Base-by-base conservation (phyloP, 495 filamentous ascomycete genomes). In the Diplogelasinospora grovesii region DNA sequence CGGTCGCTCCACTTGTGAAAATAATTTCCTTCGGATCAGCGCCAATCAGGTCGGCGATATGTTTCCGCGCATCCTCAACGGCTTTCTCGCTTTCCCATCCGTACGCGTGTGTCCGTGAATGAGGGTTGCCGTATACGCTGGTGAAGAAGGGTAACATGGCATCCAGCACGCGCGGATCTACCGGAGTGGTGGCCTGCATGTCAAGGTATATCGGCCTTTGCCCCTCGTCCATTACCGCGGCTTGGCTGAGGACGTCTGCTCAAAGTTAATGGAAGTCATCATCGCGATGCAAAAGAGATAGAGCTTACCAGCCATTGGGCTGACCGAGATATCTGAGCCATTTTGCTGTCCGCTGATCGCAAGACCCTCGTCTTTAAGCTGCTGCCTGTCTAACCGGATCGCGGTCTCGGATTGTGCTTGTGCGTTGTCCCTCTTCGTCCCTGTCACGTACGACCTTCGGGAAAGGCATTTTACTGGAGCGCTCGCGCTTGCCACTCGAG, bases 31-130 rank as follows among this genome's bases (percentile, higher is more conserved):
- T 98, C 5, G 92, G 71, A 56, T 98, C 86, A 10, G 92, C 93
- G 21, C 93, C 92, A 43, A 98, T 89, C 27, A 98, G 70, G 15
- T 74, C 74, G 6, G 92, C 92, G 44, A 96, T 73, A 53, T 96
- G 72, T 49, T 78, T 74, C 46, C 92, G 75, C 30, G 93, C 88
- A 37, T 86, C 69, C 54, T 97, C 92, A 21, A 92, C 81, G 4
- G 85, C 90, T 59, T 88, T 88, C 50, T 98, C 92, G 32, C 85
- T 92, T 68, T 98, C 92, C 92, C 92, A 98, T 35, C 92, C 92
- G 64, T 98, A 98, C 9, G 92, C 92, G 64, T 98, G 92, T 35
- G 92, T 98, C 57, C 93, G 77, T 24, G 90, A 96, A 63, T 98
- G 92, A 34, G 92, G 92, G 60, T 98, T 98, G 47, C 92, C 92